Conservation (phyloP, 495 filamentous ascomycete genomes). For the Oleoguttula mirabilis region DNA sequence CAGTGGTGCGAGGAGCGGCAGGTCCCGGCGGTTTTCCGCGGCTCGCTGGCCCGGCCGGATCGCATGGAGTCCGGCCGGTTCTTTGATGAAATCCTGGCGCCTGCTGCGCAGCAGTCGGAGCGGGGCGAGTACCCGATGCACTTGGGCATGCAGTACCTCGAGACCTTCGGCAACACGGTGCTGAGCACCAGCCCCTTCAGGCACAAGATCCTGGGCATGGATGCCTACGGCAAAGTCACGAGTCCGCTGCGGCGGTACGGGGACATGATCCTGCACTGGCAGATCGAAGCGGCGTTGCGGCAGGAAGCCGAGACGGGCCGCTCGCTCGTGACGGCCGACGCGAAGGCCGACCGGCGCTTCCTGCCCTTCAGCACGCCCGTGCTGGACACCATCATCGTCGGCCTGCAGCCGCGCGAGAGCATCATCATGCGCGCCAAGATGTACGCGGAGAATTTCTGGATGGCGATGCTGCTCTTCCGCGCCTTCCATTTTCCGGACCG, state of each 20-base stretch:
- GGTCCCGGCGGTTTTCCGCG: slow-evolving; percentile 69
- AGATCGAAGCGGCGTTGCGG: slow-evolving; percentile 71
- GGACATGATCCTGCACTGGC: slow-evolving; percentile 82
- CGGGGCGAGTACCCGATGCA: slow-evolving; percentile 21
- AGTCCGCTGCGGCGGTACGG: slow-evolving; percentile 73
- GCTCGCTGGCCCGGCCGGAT: slow-evolving; percentile 49
- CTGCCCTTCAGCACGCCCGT: slow-evolving; percentile 52
- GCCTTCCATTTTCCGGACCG: slow-evolving; percentile 48
- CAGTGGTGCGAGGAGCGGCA: slow-evolving; percentile 60
- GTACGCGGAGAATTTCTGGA: slow-evolving; percentile 45
- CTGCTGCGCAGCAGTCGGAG: slow-evolving; percentile 13
- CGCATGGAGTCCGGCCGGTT: slow-evolving; percentile 30
- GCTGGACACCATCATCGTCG: slow-evolving; percentile 43
- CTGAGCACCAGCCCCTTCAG: slow-evolving; percentile 38
- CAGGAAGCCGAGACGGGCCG: slow-evolving; percentile 49
- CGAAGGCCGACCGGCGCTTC: slow-evolving; percentile 25
- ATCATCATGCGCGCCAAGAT: slow-evolving; percentile 28
- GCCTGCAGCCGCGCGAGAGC: slow-evolving; percentile 40
- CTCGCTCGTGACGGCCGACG: slow-evolving; percentile 36
- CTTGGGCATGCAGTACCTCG: slow-evolving; percentile 28
- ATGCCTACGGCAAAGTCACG: slow-evolving; percentile 67
- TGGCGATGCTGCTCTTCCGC: slow-evolving; percentile 57
- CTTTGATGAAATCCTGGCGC: slow-evolving; percentile 26
- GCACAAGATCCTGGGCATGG: slow-evolving; percentile 52
- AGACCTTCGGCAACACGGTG: slow-evolving; percentile 40